phyloP scores from a whole-genome alignment of 352 stramenopile species.

The Phytopythium helicoides region DNA sequence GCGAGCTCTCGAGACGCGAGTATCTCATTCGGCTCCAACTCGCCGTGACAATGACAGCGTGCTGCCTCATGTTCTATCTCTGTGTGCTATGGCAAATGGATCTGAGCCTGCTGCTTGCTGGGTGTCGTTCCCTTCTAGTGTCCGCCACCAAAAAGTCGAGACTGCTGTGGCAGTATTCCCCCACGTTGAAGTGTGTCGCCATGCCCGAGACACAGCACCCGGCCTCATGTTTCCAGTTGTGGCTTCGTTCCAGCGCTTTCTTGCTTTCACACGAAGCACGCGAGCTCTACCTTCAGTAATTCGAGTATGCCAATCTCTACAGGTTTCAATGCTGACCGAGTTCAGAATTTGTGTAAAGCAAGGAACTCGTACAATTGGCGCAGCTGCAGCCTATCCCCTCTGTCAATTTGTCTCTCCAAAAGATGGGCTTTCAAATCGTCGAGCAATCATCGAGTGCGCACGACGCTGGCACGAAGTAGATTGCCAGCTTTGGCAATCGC shows the following conservation, averaged over 20 bases:
- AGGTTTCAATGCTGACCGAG: conserved; percentile 14
- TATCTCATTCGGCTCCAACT: neutral
- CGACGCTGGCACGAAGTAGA: conserved; percentile 17
- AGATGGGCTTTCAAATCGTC: conserved; percentile 1
- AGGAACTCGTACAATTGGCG: conserved; percentile 14
- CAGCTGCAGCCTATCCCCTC: conserved; percentile 20
- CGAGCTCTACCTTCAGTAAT: conserved; percentile 7
- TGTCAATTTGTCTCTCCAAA: conserved; percentile 15
- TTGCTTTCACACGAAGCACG: conserved; percentile 16
- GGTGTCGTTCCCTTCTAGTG: conserved; percentile 20
- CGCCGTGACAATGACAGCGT: conserved; percentile 6
- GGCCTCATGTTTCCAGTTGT: conserved; percentile 36
- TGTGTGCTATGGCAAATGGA: conserved; percentile 17
- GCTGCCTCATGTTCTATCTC: conserved; percentile 18
- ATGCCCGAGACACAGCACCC: conserved; percentile 20
- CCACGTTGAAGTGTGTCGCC: conserved; percentile 31
- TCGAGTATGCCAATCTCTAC: conserved; percentile 15
- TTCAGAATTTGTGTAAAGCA: conserved; percentile 31
- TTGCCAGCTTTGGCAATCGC: conserved; percentile 17
- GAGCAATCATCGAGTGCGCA: conserved; percentile 19
- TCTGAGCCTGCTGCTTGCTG: conserved; percentile 47
- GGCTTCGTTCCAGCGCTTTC: conserved; percentile 24
- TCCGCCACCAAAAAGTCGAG: conserved; percentile 10
- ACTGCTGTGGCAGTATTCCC: conserved; percentile 4
- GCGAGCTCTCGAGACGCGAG: neutral